Evolutionary conservation across 371 early-diverging fungal genomes (phyloP), one percentile per base, ranked within the genome.

Genomic region (Lichtheimia corymbifera): DNA sequence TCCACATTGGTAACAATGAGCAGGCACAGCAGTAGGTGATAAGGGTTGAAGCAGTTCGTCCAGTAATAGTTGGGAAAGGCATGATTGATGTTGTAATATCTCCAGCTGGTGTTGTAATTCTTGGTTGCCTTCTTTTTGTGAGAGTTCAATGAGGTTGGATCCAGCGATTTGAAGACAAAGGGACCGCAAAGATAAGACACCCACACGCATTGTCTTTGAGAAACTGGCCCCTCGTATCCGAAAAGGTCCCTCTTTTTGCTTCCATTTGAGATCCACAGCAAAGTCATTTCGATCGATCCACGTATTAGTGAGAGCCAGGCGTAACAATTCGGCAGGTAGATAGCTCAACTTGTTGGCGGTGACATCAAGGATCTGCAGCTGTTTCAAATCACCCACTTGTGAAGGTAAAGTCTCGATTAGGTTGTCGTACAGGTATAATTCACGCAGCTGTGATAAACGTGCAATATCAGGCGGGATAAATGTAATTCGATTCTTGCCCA

Each of bases 361-460:
- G 28, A 88, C 52, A 67, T 88, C 87, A 47, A 91, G 58, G 11
- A 84, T 77, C 20, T 61, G 52, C 41, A 91, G 62, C 2, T 67
- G 35, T 24, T 56, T 60, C 27, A 85, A 56, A 14, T 57, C 52
- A 11, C 77, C 80, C 3, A 85, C 74, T 67, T 97, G 97, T 27
- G 83, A 74, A 3, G 99, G 99, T 42, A 99, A 67, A 14, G 77
- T 83, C 4, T 84, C 75, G 14, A 99, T 70, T 55, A 85, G 77
- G 72, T 99, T 99, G 76, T 97, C 94, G 71, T 94, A 95, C 30
- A 98, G 56, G 64, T 91, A 79, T 5, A 99, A 83, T 62, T 97
- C 96, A 67, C 83, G 80, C 5, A 99, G 77, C 40, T 80, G 79
- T 20, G 84, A 76, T 22, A 98, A 71, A 63, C 89, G 73, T 2